phyloP scores from a whole-genome alignment of 208 protist genomes.

The Naegleria gruberi region DNA sequence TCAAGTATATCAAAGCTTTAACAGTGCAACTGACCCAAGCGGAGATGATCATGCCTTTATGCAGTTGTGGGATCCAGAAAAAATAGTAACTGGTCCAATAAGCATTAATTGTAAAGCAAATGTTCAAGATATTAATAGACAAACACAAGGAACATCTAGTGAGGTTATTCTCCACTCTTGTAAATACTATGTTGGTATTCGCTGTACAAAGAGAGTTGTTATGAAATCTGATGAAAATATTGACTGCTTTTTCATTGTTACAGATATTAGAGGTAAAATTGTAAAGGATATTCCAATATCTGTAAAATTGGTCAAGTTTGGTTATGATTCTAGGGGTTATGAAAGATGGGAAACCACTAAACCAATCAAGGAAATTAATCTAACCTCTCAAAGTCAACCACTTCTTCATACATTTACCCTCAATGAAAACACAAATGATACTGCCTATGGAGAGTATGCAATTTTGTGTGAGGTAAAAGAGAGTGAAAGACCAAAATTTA shows the following conservation, averaged over 20 bases:
- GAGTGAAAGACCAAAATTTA: background rate
- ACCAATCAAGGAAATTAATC: background rate
- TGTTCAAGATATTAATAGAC: constrained; percentile 17
- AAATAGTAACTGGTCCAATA: background rate
- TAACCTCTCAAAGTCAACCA: background rate
- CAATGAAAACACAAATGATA: background rate
- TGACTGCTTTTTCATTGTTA: background rate
- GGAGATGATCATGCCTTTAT: background rate
- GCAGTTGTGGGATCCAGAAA: background rate
- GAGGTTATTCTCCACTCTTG: background rate
- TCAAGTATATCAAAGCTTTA: background rate
- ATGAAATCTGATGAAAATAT: background rate
- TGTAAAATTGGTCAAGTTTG: background rate
- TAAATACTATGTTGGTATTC: background rate
- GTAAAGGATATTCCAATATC: background rate
- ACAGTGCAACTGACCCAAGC: background rate
- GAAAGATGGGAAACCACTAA: background rate
- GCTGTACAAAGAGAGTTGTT: background rate
- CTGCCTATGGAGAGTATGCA: background rate
- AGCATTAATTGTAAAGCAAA: background rate
- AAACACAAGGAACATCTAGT: background rate
- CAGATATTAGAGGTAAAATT: background rate
- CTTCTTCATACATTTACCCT: background rate
- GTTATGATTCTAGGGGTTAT: background rate
- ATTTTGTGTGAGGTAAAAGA: background rate